A percentile compares a stretch with the other conserved stretches of the same genome.
Conservation (phyloP, 176 grass and related monocot genomes). For the Aegilops umbellulata region DNA sequence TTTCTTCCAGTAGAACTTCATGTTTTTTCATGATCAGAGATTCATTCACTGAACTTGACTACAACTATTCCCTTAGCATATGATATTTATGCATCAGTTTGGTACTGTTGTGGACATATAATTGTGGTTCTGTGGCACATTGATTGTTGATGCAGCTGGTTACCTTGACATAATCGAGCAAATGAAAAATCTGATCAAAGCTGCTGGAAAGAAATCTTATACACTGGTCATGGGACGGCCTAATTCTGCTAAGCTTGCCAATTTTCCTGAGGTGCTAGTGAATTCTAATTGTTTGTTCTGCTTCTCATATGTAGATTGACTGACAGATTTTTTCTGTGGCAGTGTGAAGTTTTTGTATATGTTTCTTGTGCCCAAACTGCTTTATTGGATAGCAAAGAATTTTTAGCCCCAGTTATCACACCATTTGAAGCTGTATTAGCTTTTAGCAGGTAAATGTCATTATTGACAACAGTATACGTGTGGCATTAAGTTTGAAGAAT, state of each 20-base stretch:
- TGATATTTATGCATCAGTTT: not conserved
- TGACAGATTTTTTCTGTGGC: constrained; percentile 21
- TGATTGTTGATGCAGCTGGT: constrained; percentile 59
- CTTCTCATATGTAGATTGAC: not conserved
- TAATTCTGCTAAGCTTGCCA: constrained; percentile 89
- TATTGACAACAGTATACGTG: not conserved
- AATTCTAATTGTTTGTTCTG: not conserved
- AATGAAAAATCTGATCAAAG: constrained; percentile 90
- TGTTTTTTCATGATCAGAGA: constrained; percentile 8
- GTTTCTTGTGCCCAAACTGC: constrained; percentile 98
- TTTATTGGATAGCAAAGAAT: constrained; percentile 96
- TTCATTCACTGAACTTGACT: not conserved
- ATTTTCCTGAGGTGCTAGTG: constrained; percentile 86
- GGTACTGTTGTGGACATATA: not conserved
- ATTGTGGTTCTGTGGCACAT: constrained; percentile 16
- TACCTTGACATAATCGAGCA: constrained; percentile 93
- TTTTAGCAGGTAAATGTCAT: constrained; percentile 66
- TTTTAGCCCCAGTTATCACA: constrained; percentile 87
- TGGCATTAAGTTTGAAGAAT: not conserved
- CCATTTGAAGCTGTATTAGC: constrained; percentile 93
- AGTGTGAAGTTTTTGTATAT: constrained; percentile 97
- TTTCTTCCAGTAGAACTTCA: not conserved
- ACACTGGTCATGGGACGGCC: constrained; percentile 92
- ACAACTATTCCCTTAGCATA: not conserved
- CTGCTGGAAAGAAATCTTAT: constrained; percentile 91